These are phyloP conservation scores for Discostella stelligeroides DNA, from an alignment of 108 stramenopile species.

Conservation along the genomic window DNA sequence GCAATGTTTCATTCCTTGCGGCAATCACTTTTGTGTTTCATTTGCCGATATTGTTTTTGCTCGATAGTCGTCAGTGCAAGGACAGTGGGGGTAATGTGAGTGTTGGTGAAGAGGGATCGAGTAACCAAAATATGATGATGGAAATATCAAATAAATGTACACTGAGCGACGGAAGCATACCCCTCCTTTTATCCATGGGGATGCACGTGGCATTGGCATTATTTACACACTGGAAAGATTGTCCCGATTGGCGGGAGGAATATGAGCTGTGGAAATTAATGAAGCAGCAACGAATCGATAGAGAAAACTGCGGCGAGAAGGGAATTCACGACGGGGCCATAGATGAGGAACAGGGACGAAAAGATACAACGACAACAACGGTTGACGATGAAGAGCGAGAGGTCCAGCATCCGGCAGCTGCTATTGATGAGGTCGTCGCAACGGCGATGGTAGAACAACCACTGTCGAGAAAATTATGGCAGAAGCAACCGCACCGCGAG, in stretches of 20 bases:
- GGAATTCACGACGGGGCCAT: neutral
- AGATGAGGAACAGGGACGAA: neutral
- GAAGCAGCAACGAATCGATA: conserved; percentile 6
- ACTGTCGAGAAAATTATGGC: too few species aligned
- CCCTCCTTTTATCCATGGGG: conserved; percentile 25
- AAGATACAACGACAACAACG: neutral
- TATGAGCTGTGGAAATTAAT: conserved; percentile 44
- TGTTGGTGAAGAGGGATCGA: too few species aligned
- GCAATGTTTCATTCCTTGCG: conserved; percentile 20
- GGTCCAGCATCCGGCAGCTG: neutral
- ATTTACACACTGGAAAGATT: conserved; percentile 24
- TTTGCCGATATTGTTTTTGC: conserved; percentile 30
- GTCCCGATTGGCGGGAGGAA: conserved; percentile 53
- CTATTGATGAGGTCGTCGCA: neutral
- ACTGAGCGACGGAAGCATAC: conserved; percentile 23
- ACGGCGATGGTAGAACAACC: neutral
- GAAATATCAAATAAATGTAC: conserved; percentile 11
- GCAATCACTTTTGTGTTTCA: conserved; percentile 16
- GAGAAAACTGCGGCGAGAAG: neutral
- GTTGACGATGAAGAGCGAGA: neutral
- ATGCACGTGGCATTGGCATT: conserved; percentile 28
- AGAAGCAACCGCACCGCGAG: too few species aligned
- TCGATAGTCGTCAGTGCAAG: conserved; percentile 22
- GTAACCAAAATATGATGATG: neutral
- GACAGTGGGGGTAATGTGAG: neutral